Evolutionary conservation across 2,329 filamentous ascomycete species (phyloP), one percentile per base, ranked within the genome.

Genomic region (Emergomyces pasteurianus): DNA sequence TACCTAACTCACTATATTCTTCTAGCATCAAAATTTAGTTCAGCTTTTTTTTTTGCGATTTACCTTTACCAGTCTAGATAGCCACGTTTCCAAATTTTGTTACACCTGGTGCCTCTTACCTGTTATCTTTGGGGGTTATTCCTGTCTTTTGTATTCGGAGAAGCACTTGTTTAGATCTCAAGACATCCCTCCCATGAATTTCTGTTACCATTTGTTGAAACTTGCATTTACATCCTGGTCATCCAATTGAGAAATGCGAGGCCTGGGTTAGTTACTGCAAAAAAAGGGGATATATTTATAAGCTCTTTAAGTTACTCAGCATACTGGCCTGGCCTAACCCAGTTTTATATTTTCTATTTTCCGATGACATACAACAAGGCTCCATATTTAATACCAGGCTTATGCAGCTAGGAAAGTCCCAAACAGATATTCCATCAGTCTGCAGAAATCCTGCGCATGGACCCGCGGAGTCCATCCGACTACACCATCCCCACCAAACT

Each of bases 1-100:
- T 61, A 63, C 60, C 49, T 63, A 46, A 64, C 26, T 28, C 9
- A 31, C 21, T 2, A 21, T 34, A n/a, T 8, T 38, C 10, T 50
- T 55, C 16, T 46, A 60, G 58, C 28, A 26, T 54, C 12, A 46
- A 60, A 58, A 21, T 58, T 31, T 58, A 47, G 31, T 38, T 7
- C n/a, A n/a, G n/a, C n/a, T n/a, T n/a, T n/a, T n/a, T n/a, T 43
- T 43, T 57, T 12, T 21, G 21, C 31, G 53, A 52, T 52, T 34
- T 31, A 18, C 16, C 9, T 34, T 34, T 34, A 16, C 49, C 28
- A 34, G 16, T 14, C 16, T 28, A 8, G 26, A 34, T 28, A 34
- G 26, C 14, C 31, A 38, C n/a, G 23, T 23, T 54, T 38, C 52
- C 18, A 38, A n/a, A 54, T 21, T 23, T n/a, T 53, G 16, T 31